Conservation (phyloP, 352 stramenopile species). For the Phytophthora chlamydospora region DNA sequence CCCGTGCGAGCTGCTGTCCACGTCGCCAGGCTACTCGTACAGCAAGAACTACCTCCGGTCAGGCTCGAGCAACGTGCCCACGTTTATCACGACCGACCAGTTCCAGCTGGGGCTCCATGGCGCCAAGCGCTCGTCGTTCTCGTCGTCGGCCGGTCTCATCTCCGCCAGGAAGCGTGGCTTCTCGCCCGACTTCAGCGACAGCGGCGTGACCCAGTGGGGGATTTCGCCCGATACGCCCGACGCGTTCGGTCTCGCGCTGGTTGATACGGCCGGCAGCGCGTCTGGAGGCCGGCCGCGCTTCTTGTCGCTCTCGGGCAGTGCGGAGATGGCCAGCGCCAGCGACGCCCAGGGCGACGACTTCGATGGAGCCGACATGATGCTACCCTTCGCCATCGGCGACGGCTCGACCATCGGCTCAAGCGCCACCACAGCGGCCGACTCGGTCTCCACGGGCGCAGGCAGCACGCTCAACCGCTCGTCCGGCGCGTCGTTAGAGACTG, state of each 20-base stretch:
- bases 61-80: constrained; percentile 48
- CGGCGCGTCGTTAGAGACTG: constrained; percentile 50
- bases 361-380: constrained; percentile 42
- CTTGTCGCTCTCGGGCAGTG: constrained; percentile 40
- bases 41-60: constrained; percentile 69
- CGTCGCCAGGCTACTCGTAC: constrained; percentile 75
- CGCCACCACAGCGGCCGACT: constrained; percentile 55
- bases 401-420: constrained; percentile 37
- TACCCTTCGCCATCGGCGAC: constrained; percentile 75
- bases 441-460: constrained; percentile 30
- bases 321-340: constrained; percentile 7
- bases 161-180: constrained; percentile 52
- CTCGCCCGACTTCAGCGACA: constrained; percentile 69
- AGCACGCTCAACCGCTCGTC: constrained; percentile 25
- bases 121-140: constrained; percentile 24
- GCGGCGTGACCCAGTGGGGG: constrained; percentile 60
- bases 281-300: constrained; percentile 44
- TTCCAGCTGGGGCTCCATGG: constrained; percentile 41
- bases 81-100: constrained; percentile 65
- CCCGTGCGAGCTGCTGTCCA: constrained; percentile 70
- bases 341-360: constrained; percentile 23
- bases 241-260: constrained; percentile 62
- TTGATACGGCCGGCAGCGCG: constrained; percentile 29
- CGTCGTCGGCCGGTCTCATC: constrained; percentile 19
- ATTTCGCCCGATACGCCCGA: constrained; percentile 73